Evolutionary conservation across 2,329 filamentous ascomycete species (phyloP).

Genomic region (Rhinocladiella mackenziei): DNA sequence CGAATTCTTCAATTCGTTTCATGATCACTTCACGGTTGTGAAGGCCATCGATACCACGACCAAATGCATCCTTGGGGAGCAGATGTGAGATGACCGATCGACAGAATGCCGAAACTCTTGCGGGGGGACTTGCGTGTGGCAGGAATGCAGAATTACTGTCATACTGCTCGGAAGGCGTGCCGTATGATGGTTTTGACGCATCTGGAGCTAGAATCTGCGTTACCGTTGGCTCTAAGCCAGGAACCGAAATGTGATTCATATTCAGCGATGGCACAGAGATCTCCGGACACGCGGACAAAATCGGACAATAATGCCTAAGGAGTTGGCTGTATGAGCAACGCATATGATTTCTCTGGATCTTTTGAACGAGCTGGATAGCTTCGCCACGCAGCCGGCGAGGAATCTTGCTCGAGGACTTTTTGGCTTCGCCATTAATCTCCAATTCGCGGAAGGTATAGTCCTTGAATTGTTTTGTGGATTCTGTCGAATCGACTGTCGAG

Average conservation of each 20-base stretch:
- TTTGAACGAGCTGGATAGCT: conserved; percentile 56
- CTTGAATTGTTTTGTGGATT: conserved; percentile 70
- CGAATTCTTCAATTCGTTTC: conserved; percentile 69
- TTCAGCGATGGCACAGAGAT: conserved; percentile 33
- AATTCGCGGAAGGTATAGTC: conserved; percentile 83
- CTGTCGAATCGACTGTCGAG: conserved; percentile 56
- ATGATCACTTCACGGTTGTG: conserved; percentile 63
- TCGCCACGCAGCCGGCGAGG: conserved; percentile 59
- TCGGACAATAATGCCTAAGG: conserved; percentile 75
- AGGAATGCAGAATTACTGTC: conserved; percentile 18
- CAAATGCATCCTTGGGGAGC: conserved; percentile 74
- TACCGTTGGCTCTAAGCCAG: conserved; percentile 4
- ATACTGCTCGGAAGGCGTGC: neutral
- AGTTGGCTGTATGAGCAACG: conserved; percentile 77
- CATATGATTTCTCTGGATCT: conserved; percentile 65
- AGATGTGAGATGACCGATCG: conserved; percentile 68
- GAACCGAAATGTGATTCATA: no score
- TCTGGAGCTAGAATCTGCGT: conserved; percentile 11
- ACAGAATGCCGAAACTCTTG: conserved; percentile 80
- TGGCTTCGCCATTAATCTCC: conserved; percentile 55
- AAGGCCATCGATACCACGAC: conserved; percentile 48
- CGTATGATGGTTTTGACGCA: neutral
- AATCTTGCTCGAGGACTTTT: conserved; percentile 22
- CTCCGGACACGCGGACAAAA: conserved; percentile 6
- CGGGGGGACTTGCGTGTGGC: conserved; percentile 55